A percentile compares a stretch with the other conserved stretches of the same genome.
Conservation (phyloP, 345 rosid species). For the Chamaenerion angustifolium region DNA sequence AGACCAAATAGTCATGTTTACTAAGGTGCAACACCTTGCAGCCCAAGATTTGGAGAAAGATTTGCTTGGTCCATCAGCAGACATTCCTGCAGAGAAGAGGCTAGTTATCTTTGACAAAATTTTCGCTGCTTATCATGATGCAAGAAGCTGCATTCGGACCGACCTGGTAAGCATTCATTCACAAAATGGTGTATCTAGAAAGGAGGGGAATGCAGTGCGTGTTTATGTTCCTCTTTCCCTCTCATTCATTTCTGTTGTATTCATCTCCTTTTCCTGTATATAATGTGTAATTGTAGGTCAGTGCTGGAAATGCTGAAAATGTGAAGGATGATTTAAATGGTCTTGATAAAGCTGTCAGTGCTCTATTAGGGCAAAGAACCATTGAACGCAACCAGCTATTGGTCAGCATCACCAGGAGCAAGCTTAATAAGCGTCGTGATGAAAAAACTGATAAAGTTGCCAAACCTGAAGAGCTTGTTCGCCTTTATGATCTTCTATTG, state of each 20-base stretch:
- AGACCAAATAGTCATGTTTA: not conserved
- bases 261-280: not conserved
- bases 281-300: constrained; percentile 29
- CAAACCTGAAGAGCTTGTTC: constrained; percentile 96
- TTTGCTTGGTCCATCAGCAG: constrained; percentile 59
- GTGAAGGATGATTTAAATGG: constrained; percentile 91
- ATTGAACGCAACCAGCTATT: constrained; percentile 85
- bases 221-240: not conserved
- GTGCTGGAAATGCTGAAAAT: constrained; percentile 85
- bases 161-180: constrained; percentile 52
- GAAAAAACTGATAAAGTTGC: constrained; percentile 84
- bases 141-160: constrained; percentile 79
- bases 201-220: not conserved
- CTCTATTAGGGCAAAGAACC: constrained; percentile 80
- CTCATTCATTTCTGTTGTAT: not conserved
- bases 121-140: constrained; percentile 87
- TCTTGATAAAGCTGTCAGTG: constrained; percentile 94
- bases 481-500: constrained; percentile 72
- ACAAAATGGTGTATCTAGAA: not conserved
- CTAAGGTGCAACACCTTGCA: constrained; percentile 16
- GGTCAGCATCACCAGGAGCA: constrained; percentile 83
- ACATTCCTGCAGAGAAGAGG: constrained; percentile 70
- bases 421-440: constrained; percentile 62
- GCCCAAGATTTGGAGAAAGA: constrained; percentile 99
- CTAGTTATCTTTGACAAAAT: constrained; percentile 66